phyloP scores from a whole-genome alignment of 1,284 basidiomycete genomes.

The Moesziomyces antarcticus region DNA sequence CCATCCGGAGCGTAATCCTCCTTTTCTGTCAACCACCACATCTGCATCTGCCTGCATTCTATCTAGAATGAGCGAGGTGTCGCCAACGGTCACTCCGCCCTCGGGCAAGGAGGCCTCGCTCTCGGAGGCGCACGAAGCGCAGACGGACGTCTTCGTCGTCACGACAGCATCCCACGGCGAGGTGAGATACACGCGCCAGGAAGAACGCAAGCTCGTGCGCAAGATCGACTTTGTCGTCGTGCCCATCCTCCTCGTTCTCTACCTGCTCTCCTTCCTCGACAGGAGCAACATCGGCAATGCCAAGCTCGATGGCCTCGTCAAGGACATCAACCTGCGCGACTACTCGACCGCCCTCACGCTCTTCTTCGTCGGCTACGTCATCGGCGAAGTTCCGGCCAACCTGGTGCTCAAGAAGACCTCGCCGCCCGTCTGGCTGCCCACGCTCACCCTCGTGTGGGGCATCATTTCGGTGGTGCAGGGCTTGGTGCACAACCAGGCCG shows the following conservation, averaged over 20 bases:
- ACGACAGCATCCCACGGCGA: conserved; percentile 18
- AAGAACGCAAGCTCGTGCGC: conserved; percentile 49
- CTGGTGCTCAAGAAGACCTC: conserved; percentile 72
- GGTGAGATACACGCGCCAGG: conserved; percentile 45
- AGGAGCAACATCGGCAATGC: conserved; percentile 56
- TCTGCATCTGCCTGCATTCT: not conserved
- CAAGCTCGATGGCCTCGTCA: conserved; percentile 49
- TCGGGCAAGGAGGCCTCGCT: conserved; percentile 14
- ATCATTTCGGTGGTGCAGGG: conserved; percentile 75
- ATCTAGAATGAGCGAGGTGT: conserved; percentile 20
- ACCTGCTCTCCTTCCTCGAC: conserved; percentile 51
- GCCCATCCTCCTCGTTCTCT: conserved; percentile 52
- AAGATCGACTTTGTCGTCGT: conserved; percentile 56
- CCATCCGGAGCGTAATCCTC: too few species aligned
- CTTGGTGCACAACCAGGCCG: conserved; percentile 72
- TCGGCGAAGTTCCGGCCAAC: conserved; percentile 54
- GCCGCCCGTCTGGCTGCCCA: conserved; percentile 75
- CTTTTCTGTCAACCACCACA: not conserved
- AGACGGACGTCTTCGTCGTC: conserved; percentile 7
- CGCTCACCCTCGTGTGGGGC: conserved; percentile 74
- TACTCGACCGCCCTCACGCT: conserved; percentile 46
- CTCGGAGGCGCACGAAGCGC: conserved; percentile 19
- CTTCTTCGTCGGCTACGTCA: conserved; percentile 57
- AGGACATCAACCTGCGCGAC: conserved; percentile 46
- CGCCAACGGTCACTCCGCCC: conserved; percentile 15